Evolutionary conservation across 306 rosid species (phyloP).

Genomic region (barrel medic (Medicago truncatula)): DNA sequence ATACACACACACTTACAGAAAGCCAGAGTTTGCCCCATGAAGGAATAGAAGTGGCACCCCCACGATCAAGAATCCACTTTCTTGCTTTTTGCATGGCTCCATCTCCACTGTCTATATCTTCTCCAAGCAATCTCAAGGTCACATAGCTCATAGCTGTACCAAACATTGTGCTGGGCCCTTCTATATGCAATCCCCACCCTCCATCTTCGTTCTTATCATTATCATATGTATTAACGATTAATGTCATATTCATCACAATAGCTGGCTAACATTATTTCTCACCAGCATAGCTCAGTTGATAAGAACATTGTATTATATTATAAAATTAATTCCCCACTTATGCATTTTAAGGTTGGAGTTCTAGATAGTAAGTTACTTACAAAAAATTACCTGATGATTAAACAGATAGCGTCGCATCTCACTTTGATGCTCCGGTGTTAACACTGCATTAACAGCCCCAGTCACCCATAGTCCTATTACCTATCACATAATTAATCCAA

Average conservation of each 20-base stretch:
- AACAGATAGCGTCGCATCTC: conserved; percentile 70
- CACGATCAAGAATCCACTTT: conserved; percentile 74
- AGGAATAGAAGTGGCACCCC: conserved; percentile 66
- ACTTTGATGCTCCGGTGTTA: conserved; percentile 50
- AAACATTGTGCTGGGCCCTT: conserved; percentile 81
- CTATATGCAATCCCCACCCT: conserved; percentile 92
- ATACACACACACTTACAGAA: conserved; percentile 48
- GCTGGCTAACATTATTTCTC: neutral
- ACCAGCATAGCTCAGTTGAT: too few species aligned
- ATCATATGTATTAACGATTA: too few species aligned
- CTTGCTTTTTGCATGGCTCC: conserved; percentile 61
- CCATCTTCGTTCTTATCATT: conserved; percentile 69
- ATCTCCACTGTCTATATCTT: conserved; percentile 53
- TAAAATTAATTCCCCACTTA: too few species aligned
- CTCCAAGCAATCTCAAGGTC: conserved; percentile 69
- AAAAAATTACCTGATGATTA: conserved; percentile 50
- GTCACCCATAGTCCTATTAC: conserved; percentile 68
- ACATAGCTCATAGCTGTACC: conserved; percentile 66
- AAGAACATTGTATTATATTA: too few species aligned
- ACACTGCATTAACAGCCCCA: conserved; percentile 49
- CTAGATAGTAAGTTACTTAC: too few species aligned
- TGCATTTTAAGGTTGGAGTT: too few species aligned
- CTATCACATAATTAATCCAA: conserved; percentile 35
- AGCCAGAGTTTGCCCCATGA: conserved; percentile 91
- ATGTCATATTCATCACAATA: neutral